phyloP scores from a whole-genome alignment of 352 stramenopile species.

The Blastocystis sp. region DNA sequence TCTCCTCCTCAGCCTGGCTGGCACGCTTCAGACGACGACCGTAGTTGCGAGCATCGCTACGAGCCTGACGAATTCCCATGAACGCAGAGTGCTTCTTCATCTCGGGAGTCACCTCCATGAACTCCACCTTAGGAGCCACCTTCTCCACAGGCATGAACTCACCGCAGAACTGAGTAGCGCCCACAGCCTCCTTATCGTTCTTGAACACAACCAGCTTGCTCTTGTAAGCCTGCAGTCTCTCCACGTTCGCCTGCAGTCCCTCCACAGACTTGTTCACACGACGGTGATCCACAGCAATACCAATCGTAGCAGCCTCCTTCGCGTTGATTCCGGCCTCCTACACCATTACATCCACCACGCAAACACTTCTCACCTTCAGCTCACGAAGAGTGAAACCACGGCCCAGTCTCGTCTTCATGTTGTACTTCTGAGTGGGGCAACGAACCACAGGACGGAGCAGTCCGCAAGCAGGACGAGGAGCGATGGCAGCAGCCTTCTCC shows the following conservation, averaged over 20 bases:
- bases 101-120: too few species aligned
- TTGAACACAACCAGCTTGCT: too few species aligned
- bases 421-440: conserved; percentile 94
- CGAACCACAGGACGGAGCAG: conserved; percentile 88
- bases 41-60: conserved; percentile 48
- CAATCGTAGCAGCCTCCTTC: too few species aligned
- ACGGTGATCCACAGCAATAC: conserved; percentile 94
- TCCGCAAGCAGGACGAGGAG: conserved; percentile 84
- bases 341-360: not conserved
- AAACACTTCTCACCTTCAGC: not conserved
- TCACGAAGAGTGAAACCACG: too few species aligned
- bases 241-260: conserved; percentile 77
- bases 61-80: too few species aligned
- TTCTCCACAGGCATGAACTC: too few species aligned
- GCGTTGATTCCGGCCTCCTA: not conserved
- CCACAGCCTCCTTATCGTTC: too few species aligned
- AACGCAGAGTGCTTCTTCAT: too few species aligned
- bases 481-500: conserved; percentile 89
- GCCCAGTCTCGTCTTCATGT: conserved; percentile 85
- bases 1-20: not conserved
- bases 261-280: conserved; percentile 88
- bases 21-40: conserved; percentile 16
- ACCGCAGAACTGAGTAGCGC: too few species aligned
- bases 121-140: too few species aligned
- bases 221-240: too few species aligned